Base-by-base conservation (phyloP, 2,329 filamentous ascomycete species). In the Aaosphaeria pasadenensis region DNA sequence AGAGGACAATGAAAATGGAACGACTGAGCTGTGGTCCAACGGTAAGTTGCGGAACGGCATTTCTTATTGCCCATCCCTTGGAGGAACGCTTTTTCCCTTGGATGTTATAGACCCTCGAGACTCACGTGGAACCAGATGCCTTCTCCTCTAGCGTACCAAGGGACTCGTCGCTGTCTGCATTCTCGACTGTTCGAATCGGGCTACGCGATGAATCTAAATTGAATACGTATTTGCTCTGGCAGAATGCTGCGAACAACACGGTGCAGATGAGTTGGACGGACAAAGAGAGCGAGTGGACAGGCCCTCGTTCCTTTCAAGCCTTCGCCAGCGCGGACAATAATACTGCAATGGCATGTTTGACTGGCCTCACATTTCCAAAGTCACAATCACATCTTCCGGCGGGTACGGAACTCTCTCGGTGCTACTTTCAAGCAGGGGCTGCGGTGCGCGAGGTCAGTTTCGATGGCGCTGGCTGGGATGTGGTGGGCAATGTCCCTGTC, bases 351-450 rank as follows among this genome's bases (percentile, higher is more conserved):
- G 30, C 53, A 36, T 58, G 56, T 44, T 33, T 57, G 30, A 55
- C 52, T 4, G 52, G 52, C 32, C 44, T 51, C 5, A 57, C 52
- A 35, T 57, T 54, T 31, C 35, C 47, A n/a, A 24, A 24, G 3
- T 24, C 17, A 24, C 41, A 33, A 7, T 51, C 48, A 32, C 52
- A 50, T 7, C 31, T 55, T 9, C 30, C 43, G 41, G 3, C 42
- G 3, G 50, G 54, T 1, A 47, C 47, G 11, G 50, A 54, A 44
- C 47, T 57, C 13, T 39, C 54, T n/a, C 52, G 56, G 45, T 59
- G 54, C 39, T 57, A 59, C 41, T 59, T 59, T 43, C 52, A 57
- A 42, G 48, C 56, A n/a, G 52, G 50, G n/a, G 39, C 35, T 9
- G 40, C 50, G 9, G 17, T 57, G 31, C 49, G 52, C 6, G 52